Percentiles rank a stretch among this genome's conserved stretches.
phyloP scores from a whole-genome alignment of 1,284 basidiomycete genomes.

The Cutaneotrichosporon sp. region DNA sequence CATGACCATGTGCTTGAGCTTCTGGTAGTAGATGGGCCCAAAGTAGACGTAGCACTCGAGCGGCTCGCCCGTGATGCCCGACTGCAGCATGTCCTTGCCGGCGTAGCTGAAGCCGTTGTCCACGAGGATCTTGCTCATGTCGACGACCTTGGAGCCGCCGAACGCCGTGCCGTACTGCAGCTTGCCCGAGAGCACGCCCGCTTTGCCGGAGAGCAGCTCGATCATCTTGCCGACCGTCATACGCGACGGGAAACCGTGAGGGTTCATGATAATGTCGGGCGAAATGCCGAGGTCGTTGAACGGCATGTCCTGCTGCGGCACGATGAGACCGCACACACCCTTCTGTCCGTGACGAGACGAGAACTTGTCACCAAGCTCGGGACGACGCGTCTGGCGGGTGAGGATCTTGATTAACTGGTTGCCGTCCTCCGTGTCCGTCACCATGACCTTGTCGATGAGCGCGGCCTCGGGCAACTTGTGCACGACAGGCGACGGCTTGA shows the following conservation, averaged over 20 bases:
- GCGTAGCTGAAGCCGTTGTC: constrained; percentile 96
- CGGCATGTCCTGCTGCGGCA: constrained; percentile 98
- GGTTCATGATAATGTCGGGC: constrained; percentile 99
- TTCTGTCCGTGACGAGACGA: constrained; percentile 98
- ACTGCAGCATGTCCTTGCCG: constrained; percentile 97
- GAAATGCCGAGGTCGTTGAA: constrained; percentile 97
- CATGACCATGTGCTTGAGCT: constrained; percentile 86
- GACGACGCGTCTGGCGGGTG: constrained; percentile 92
- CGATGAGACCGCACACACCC: constrained; percentile 97
- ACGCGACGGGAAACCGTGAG: constrained; percentile 98
- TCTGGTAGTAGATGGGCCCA: constrained; percentile 97
- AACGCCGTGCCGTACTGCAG: constrained; percentile 73
- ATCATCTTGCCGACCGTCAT: constrained; percentile 99
- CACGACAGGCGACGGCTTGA: constrained; percentile 83
- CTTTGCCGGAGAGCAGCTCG: constrained; percentile 93
- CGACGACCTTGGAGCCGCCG: constrained; percentile 98
- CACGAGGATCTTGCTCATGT: constrained; percentile 94
- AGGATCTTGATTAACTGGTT: constrained; percentile 99
- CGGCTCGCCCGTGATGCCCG: constrained; percentile 95
- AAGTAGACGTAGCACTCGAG: constrained; percentile 98
- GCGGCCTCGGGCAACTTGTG: constrained; percentile 93
- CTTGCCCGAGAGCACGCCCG: constrained; percentile 52
- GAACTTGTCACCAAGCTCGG: constrained; percentile 98
- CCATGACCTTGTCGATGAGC: constrained; percentile 96
- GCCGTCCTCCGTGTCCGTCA: constrained; percentile 91